phyloP scores from a whole-genome alignment of 1,139 yeast genomes.

The Hyphopichia fennica region DNA sequence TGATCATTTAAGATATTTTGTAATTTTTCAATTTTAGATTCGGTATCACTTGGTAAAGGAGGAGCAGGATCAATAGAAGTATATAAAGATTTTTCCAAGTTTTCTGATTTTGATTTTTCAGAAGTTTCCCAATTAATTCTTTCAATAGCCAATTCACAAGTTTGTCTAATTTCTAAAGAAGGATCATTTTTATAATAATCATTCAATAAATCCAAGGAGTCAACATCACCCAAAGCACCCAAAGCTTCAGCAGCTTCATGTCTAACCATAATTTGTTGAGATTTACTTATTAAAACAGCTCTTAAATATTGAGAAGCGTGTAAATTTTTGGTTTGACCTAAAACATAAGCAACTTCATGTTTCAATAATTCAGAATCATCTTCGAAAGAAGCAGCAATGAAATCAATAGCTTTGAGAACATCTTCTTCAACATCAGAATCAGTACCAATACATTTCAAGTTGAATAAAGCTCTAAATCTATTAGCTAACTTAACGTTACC shows the following conservation, averaged over 20 bases:
- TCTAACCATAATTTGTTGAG: conserved; percentile 93
- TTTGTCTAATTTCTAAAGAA: conserved; percentile 85
- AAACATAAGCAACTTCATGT: conserved; percentile 97
- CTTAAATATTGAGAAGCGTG: conserved; percentile 75
- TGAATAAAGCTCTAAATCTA: conserved; percentile 91
- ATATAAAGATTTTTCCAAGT: conserved; percentile 73
- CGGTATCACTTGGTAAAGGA: conserved; percentile 71
- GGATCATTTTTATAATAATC: conserved; percentile 73
- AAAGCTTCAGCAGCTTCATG: conserved; percentile 99
- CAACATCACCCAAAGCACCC: conserved; percentile 88
- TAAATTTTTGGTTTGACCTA: conserved; percentile 90
- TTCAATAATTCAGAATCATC: conserved; percentile 91
- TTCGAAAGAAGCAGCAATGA: conserved; percentile 76
- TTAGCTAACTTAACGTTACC: conserved; percentile 76
- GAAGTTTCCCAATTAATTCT: conserved; percentile 92
- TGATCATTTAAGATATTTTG: conserved; percentile 74
- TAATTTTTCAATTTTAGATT: conserved; percentile 59
- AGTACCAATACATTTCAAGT: conserved; percentile 79
- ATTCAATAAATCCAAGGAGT: conserved; percentile 67
- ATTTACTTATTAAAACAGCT: conserved; percentile 62
- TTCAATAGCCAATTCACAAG: conserved; percentile 95
- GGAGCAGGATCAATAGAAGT: conserved; percentile 98
- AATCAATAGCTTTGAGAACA: conserved; percentile 65
- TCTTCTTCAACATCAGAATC: conserved; percentile 53
- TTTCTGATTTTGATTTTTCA: conserved; percentile 60